Conservation (phyloP, 768 basidiomycete genomes). For the Epithele typhae region DNA sequence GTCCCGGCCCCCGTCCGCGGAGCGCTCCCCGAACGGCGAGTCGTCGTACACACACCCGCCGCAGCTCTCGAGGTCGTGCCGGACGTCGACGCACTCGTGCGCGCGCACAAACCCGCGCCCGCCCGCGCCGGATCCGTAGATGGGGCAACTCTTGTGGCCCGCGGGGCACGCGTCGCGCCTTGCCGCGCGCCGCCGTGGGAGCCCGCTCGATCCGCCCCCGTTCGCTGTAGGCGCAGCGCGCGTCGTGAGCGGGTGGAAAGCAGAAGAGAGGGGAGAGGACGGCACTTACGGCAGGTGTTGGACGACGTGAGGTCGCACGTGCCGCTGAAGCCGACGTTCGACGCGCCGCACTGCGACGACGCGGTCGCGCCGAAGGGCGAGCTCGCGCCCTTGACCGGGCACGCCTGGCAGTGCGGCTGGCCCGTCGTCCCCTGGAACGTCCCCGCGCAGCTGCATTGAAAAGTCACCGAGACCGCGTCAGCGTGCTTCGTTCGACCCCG, state of each 20-base stretch:
- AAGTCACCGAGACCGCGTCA: too few species aligned
- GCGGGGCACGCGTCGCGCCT: conserved; percentile 6
- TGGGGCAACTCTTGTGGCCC: conserved; percentile 14
- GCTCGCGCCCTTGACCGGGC: conserved; percentile 14
- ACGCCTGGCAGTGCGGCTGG: conserved; percentile 17
- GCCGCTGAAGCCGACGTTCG: conserved; percentile 7
- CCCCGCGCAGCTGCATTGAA: conserved; percentile 12
- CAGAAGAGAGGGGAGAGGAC: not conserved
- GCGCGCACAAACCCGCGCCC: conserved; percentile 2
- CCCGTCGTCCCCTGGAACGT: conserved; percentile 8
- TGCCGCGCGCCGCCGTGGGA: not conserved
- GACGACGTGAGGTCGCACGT: conserved; percentile 7
- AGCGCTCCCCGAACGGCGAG: conserved; percentile 17
- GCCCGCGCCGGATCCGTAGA: conserved; percentile 6
- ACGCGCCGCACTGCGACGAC: conserved; percentile 8
- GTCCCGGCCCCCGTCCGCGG: conserved; percentile 34
- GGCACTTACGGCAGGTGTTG: conserved; percentile 16
- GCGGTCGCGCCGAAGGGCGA: conserved; percentile 12
- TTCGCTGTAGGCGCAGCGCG: conserved; percentile 8
- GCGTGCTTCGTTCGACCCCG: not conserved
- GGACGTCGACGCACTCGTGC: conserved; percentile 19
- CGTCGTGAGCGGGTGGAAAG: too few species aligned
- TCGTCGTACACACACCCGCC: conserved; percentile 20
- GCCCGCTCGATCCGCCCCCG: conserved; percentile 13
- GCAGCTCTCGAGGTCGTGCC: conserved; percentile 21